A percentile compares a stretch with the other conserved stretches of the same genome.
Conservation (phyloP, 345 rosid genomes). For the Anacardium occidentale region DNA sequence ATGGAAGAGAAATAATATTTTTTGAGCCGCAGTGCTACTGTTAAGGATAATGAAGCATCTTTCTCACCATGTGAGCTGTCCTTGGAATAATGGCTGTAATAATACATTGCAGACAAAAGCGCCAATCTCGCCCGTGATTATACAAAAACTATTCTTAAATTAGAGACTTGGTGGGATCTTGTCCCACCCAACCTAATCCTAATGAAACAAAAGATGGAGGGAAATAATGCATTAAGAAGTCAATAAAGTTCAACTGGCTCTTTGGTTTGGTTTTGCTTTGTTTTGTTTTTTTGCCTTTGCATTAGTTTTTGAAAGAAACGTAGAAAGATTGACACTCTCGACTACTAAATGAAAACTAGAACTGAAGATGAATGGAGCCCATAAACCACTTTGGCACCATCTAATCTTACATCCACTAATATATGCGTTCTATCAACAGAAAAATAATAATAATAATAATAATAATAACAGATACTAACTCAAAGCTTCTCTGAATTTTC, state of each 20-base stretch:
- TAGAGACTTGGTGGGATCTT: no score
- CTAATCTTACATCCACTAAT: no score
- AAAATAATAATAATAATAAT: no score
- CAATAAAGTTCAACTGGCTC: background rate
- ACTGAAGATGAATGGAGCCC: background rate
- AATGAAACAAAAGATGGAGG: background rate
- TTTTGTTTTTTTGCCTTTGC: background rate
- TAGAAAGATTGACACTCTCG: background rate
- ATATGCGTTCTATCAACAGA: background rate
- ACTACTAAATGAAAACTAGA: background rate
- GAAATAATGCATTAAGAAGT: background rate
- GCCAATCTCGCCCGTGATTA: conserved; percentile 81
- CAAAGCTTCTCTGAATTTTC: conserved; percentile 27
- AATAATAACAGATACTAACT: background rate
- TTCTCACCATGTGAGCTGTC: no score
- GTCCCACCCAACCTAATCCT: background rate
- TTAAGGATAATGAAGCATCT: no score
- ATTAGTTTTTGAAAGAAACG: background rate
- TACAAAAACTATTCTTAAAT: conserved; percentile 53
- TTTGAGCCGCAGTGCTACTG: no score
- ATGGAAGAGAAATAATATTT: no score
- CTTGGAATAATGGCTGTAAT: no score
- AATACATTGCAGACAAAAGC: conserved; percentile 23
- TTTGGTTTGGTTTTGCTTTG: no score
- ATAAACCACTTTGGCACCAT: background rate